These are phyloP conservation scores for Yamadazyma aaseri DNA, from an alignment of 1,139 yeast species.

Conservation along the genomic window DNA sequence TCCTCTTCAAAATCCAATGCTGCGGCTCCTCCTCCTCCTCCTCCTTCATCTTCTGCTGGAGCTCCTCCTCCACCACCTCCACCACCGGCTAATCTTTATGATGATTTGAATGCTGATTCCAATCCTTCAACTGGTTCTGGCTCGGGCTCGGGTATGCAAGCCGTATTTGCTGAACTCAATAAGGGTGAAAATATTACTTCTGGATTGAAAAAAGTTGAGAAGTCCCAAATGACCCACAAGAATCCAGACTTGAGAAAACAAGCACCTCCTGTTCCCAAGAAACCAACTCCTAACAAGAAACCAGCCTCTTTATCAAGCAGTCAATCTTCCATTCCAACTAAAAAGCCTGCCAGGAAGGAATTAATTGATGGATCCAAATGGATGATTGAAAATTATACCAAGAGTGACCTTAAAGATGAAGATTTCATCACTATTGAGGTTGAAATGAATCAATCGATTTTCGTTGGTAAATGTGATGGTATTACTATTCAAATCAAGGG, in stretches of 20 bases:
- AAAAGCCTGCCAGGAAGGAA: slow-evolving; percentile 72
- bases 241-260: slow-evolving; percentile 75
- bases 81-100: slow-evolving; percentile 65
- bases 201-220: slow-evolving; percentile 87
- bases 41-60: slow-evolving; percentile 35
- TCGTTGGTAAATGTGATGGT: slow-evolving; percentile 76
- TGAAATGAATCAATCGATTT: slow-evolving; percentile 83
- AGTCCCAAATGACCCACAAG: slow-evolving; percentile 92
- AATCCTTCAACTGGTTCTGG: slow-evolving; percentile 18
- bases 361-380: slow-evolving; percentile 80
- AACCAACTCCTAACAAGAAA: slow-evolving; percentile 70
- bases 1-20: slow-evolving; percentile 17
- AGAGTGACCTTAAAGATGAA: slow-evolving; percentile 37
- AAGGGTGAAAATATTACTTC: slow-evolving; percentile 83
- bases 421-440: slow-evolving; percentile 67
- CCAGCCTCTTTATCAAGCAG: slow-evolving; percentile 58
- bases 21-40: slow-evolving; percentile 65
- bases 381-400: slow-evolving; percentile 79
- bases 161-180: slow-evolving; percentile 89
- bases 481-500: slow-evolving; percentile 83
- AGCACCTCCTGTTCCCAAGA: slow-evolving; percentile 40
- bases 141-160: slow-evolving; percentile 63
- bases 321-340: slow-evolving; percentile 26
- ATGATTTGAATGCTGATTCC: slow-evolving; percentile 25
- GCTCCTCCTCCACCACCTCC: slow-evolving; percentile 51